Evolutionary conservation across 139 green algal species (phyloP).

Genomic region (Auxenochlorella pyrenoidosa): DNA sequence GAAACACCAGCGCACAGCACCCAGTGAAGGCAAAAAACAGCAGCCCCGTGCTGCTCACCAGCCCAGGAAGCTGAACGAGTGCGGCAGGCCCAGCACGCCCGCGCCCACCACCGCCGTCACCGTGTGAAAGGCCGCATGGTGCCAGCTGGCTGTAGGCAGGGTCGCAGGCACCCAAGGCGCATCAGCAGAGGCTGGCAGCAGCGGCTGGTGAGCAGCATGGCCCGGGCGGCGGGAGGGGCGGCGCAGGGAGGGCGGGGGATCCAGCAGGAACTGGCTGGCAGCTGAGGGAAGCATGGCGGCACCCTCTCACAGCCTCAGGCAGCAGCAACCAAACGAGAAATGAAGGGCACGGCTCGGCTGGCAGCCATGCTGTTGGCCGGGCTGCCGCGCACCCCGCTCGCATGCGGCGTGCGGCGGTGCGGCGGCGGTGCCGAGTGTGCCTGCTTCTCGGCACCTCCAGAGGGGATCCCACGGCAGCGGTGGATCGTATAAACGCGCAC

Average conservation of each 20-base stretch:
- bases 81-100: conserved; percentile 55
- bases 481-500: no score
- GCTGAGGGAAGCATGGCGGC: not conserved
- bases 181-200: not conserved
- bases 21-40: conserved; percentile 10
- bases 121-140: conserved; percentile 65
- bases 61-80: conserved; percentile 65
- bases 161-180: not conserved
- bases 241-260: not conserved
- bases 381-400: not conserved
- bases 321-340: not conserved
- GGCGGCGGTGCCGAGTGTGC: no score
- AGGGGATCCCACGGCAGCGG: not conserved
- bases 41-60: conserved; percentile 35
- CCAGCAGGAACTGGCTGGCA: not conserved
- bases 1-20: not conserved
- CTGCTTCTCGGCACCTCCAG: not conserved
- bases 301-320: not conserved
- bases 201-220: not conserved
- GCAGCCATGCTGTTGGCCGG: no score
- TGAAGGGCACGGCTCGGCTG: not conserved
- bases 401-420: not conserved
- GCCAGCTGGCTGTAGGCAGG: conserved; percentile 47
- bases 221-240: not conserved
- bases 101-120: conserved; percentile 66